Evolutionary conservation across 345 rosid species (phyloP), one percentile per base, ranked within the genome.

Genomic region (Alliaria petiolata): DNA sequence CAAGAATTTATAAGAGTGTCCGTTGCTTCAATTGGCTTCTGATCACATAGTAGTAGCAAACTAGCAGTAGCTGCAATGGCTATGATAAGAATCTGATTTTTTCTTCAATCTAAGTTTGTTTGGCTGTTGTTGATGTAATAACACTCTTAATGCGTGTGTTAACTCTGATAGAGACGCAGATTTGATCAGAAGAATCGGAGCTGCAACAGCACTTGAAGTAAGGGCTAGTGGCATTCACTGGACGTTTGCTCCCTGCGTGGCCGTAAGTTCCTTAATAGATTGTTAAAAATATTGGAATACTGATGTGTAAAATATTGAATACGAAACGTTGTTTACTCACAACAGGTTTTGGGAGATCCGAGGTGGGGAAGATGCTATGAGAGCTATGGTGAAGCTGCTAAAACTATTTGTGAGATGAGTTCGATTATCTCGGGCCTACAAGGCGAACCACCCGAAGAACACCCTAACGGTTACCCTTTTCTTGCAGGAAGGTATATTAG

Each of bases 311-410:
- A 22, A 31, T 9, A 25, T 46, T 39, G 58, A 59, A 65, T n/a
- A n/a, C 42, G 71, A 57, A 0, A 20, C 55, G 25, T 49, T 53
- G 22, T 63, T 78, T 16, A n/a, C 64, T 71, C 25, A 59, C 77
- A n/a, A n/a, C n/a, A 89, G 98, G 89, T 87, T 28, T 74, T 82
- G 79, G 84, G 75, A 74, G 98, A 90, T 80, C 89, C 96, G 0
- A 84, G 98, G 63, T 93, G 97, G 96, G 97, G 97, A 78, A 75
- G 98, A 73, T 82, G 85, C 61, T 89, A 90, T 47, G 98, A 93
- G 82, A 84, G 93, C 70, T 93, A 76, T 44, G 58, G 92, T 26
- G 98, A 93, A 79, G 91, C 83, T 73, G 77, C 97, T 14, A 30
- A 73, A 16, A 67, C 83, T 43, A 92, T 93, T 9, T 85, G 82